Evolutionary conservation across 139 green algal genomes (phyloP).

Genomic region (Asterochloris erici): DNA sequence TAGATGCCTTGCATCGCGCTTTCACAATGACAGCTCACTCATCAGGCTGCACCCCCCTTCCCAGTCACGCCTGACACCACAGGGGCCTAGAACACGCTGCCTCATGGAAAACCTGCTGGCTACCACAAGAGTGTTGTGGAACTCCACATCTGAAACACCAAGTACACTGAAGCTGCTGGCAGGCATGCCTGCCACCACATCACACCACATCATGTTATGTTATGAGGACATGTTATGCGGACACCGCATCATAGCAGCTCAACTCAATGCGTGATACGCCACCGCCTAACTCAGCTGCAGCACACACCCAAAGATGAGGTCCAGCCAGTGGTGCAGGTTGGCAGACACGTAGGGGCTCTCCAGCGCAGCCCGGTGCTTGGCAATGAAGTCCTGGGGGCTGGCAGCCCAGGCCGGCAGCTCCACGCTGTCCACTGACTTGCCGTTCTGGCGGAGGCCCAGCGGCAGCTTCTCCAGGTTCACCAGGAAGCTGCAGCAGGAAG

Average conservation of each 20-base stretch:
- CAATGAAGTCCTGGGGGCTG: constrained; percentile 37
- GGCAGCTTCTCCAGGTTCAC: constrained; percentile 67
- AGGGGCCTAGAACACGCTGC: no score
- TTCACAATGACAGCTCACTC: no score
- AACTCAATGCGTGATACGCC: constrained; percentile 36
- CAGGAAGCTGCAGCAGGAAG: constrained; percentile 63
- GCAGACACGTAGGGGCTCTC: constrained; percentile 59
- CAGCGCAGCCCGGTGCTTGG: constrained; percentile 44
- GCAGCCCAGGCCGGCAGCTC: constrained; percentile 69
- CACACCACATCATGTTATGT: no score
- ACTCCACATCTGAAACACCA: no score
- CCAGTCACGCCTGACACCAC: no score
- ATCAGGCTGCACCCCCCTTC: no score
- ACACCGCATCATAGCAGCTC: constrained; percentile 19
- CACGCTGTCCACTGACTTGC: constrained; percentile 63
- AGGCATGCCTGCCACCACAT: no score
- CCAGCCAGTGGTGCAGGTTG: constrained; percentile 68
- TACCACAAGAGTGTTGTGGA: no score
- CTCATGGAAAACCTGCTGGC: no score
- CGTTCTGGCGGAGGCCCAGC: constrained; percentile 74
- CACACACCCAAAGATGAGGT: constrained; percentile 71
- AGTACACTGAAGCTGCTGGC: no score
- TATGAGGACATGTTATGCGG: no score
- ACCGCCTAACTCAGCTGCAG: background rate
- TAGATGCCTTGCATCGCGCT: no score